Evolutionary conservation across 1,284 basidiomycete species (phyloP), one percentile per base, ranked within the genome.

Genomic region (Sparassis latifolia): DNA sequence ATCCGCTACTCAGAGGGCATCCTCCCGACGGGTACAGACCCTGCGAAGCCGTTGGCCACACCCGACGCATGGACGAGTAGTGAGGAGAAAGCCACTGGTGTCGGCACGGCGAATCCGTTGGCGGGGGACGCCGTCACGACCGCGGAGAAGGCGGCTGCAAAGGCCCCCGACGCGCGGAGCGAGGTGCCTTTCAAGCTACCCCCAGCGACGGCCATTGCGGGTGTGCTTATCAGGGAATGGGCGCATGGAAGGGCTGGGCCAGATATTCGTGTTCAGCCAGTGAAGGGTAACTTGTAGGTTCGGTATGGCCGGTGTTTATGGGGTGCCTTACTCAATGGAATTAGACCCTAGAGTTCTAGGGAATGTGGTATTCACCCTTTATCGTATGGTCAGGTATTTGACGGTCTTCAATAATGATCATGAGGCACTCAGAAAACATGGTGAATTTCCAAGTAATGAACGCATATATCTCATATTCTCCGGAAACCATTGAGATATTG

Each of bases 141-240:
- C 20, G 48, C 42, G 12, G 46, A 42, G 28, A 47, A 45, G 20
- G 48, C 33, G 10, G 31, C 46, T 42, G 44, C 44, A n/a, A 45
- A 44, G 30, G 35, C 5, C 32, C 5, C 28, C 43, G 9, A 46
- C 31, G 33, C 43, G 33, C 33, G 50, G 38, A 62, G 70, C 38
- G 71, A 73, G 49, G 73, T 75, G 27, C 67, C 77, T 5, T 84
- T 91, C 67, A 78, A 78, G 56, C 69, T 92, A n/a, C 85, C 85
- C 2, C 80, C 82, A 2, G 61, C 66, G 37, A 86, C 79, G 4
- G 84, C 87, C 3, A 84, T 89, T 53, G 88, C 85, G 0, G 84
- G 86, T 31, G 76, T 83, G 38, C 66, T 90, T 53, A 80, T 89
- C 47, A 69, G 74, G 38, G 76, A 82, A 44, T 89, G 87, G 86